Evolutionary conservation across 495 filamentous ascomycete genomes (phyloP).

Genomic region (Podospora sp.): DNA sequence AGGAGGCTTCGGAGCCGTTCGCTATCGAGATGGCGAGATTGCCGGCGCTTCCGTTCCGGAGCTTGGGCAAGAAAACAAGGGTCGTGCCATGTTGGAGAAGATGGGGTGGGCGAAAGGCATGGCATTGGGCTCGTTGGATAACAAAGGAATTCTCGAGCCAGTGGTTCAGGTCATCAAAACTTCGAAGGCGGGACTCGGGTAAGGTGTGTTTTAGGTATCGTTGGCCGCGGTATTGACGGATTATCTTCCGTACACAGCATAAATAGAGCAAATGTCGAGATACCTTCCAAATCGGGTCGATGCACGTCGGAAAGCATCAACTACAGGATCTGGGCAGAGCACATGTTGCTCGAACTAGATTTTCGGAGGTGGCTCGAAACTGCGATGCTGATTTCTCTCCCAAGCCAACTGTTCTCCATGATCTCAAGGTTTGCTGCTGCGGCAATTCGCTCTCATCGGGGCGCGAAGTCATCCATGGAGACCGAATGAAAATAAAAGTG

Average conservation of each 20-base stretch:
- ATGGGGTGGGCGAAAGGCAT: conserved; percentile 96
- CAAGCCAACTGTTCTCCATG: no score
- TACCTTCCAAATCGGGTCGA: no score
- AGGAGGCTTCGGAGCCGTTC: conserved; percentile 43
- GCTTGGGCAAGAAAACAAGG: conserved; percentile 79
- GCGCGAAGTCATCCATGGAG: no score
- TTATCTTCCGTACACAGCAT: not conserved
- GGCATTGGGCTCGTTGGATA: conserved; percentile 77
- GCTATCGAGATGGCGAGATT: conserved; percentile 82
- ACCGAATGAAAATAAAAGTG: no score
- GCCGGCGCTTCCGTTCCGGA: conserved; percentile 85
- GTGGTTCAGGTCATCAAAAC: conserved; percentile 88
- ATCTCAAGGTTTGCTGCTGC: no score
- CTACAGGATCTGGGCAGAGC: no score
- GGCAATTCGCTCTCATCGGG: no score
- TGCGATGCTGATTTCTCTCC: no score
- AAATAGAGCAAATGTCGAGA: no score
- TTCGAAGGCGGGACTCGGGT: conserved; percentile 80
- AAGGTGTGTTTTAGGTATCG: conserved; percentile 39
- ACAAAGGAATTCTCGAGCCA: conserved; percentile 85
- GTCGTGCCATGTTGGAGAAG: conserved; percentile 88
- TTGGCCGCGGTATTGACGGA: conserved; percentile 6
- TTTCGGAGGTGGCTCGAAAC: no score
- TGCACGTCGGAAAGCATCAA: no score
- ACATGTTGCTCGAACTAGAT: no score